phyloP scores from a whole-genome alignment of 139 green algal species.

The Picochlorum costavermella region DNA sequence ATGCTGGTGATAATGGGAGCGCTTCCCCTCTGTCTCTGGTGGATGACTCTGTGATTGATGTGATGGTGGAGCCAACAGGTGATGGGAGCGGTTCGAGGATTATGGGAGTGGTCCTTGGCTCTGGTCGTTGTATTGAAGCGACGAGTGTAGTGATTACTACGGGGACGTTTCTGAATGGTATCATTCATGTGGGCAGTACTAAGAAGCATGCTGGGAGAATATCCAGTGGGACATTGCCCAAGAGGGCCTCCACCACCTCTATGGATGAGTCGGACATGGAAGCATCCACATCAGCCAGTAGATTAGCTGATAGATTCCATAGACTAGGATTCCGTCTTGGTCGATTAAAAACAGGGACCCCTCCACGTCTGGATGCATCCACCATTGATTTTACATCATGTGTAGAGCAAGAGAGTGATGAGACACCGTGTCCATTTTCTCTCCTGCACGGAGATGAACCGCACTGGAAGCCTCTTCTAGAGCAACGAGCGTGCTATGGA shows the following conservation, averaged over 20 bases:
- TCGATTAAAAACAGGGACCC: slow-evolving; percentile 50
- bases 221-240: slow-evolving; percentile 8
- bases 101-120: slow-evolving; percentile 23
- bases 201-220: slow-evolving; percentile 31
- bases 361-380: slow-evolving; percentile 36
- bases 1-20: too few relatives aligned
- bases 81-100: not conserved
- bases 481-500: slow-evolving; percentile 29
- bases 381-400: slow-evolving; percentile 41
- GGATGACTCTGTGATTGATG: slow-evolving; percentile 39
- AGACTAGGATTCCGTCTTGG: slow-evolving; percentile 28
- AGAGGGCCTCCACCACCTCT: not conserved
- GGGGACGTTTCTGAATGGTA: slow-evolving; percentile 42
- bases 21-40: slow-evolving; percentile 8
- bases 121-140: slow-evolving; percentile 27
- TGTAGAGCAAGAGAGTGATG: slow-evolving; percentile 33
- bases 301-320: slow-evolving; percentile 27
- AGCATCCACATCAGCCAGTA: slow-evolving; percentile 21
- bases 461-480: slow-evolving; percentile 20
- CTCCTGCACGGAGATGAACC: slow-evolving; percentile 31
- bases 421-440: slow-evolving; percentile 34
- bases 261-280: slow-evolving; percentile 20
- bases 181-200: slow-evolving; percentile 46
- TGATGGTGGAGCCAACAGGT: slow-evolving; percentile 23
- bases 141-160: slow-evolving; percentile 44